Conservation (phyloP, 345 rosid species). For the Angophora floribunda region DNA sequence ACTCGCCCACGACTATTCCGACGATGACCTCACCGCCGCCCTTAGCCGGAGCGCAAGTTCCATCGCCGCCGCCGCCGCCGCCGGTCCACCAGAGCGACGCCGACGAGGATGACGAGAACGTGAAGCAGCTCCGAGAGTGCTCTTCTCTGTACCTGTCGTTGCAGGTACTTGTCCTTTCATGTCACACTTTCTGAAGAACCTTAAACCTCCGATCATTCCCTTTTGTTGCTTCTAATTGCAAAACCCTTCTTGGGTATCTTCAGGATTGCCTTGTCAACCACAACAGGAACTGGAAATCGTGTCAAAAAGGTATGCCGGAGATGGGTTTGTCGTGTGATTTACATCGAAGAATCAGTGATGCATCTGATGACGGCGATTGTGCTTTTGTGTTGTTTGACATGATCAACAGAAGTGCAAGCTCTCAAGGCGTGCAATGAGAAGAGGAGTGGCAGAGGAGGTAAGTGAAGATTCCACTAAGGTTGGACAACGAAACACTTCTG, state of each 20-base stretch:
- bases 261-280: conserved; percentile 73
- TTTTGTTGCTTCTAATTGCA: background rate
- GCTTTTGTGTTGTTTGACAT: conserved; percentile 1
- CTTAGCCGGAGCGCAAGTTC: background rate
- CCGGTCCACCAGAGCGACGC: conserved; percentile 50
- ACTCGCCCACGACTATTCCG: background rate
- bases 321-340: background rate
- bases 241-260: background rate
- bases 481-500: background rate
- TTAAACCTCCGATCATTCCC: background rate
- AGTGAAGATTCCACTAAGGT: background rate
- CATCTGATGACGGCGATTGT: background rate
- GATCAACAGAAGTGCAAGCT: conserved; percentile 40
- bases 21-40: background rate
- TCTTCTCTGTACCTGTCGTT: conserved; percentile 61
- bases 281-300: conserved; percentile 80
- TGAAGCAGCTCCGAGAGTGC: conserved; percentile 80
- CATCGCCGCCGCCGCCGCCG: background rate
- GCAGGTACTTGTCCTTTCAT: conserved; percentile 25
- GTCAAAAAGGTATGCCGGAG: conserved; percentile 53
- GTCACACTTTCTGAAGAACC: background rate
- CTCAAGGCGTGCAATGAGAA: conserved; percentile 48
- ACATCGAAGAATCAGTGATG: background rate
- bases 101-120: conserved; percentile 81
- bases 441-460: conserved; percentile 17